These are phyloP conservation scores for Gynandropsis gynandra DNA, from an alignment of 345 rosid genomes.

Conservation along the genomic window DNA sequence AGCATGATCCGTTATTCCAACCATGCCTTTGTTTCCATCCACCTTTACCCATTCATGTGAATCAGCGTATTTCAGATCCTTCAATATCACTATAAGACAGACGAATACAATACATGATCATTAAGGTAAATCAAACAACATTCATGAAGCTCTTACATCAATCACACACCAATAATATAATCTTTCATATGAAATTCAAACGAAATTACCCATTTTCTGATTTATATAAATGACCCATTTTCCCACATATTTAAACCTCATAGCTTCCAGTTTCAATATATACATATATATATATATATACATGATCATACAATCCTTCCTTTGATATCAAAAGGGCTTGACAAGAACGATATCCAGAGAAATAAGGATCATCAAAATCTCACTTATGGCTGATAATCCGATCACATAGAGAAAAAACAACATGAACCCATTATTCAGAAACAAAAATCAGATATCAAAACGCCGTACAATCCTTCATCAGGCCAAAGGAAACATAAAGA, in stretches of 20 bases:
- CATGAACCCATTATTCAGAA: not conserved
- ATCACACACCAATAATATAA: no score
- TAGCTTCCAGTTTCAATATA: no score
- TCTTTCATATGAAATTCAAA: not conserved
- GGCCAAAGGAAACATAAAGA: not conserved
- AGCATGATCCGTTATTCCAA: constrained; percentile 96
- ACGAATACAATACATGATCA: not conserved
- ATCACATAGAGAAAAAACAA: not conserved
- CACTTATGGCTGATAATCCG: not conserved
- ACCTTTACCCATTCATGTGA: constrained; percentile 94
- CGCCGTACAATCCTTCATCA: not conserved
- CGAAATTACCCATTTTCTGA: no score
- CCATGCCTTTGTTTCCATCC: constrained; percentile 58
- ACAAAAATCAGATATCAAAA: constrained; percentile 22
- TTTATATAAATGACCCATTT: no score
- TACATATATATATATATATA: no score
- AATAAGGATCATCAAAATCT: constrained; percentile 1
- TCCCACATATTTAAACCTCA: no score
- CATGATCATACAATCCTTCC: no score
- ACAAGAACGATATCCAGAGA: not conserved
- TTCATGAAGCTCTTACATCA: not conserved
- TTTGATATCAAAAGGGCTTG: no score
- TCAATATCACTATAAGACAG: constrained; percentile 42
- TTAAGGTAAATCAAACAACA: constrained; percentile 13
- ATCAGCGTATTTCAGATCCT: constrained; percentile 82